phyloP scores from a whole-genome alignment of 2,329 filamentous ascomycete genomes.

The Cercospora zeina region DNA sequence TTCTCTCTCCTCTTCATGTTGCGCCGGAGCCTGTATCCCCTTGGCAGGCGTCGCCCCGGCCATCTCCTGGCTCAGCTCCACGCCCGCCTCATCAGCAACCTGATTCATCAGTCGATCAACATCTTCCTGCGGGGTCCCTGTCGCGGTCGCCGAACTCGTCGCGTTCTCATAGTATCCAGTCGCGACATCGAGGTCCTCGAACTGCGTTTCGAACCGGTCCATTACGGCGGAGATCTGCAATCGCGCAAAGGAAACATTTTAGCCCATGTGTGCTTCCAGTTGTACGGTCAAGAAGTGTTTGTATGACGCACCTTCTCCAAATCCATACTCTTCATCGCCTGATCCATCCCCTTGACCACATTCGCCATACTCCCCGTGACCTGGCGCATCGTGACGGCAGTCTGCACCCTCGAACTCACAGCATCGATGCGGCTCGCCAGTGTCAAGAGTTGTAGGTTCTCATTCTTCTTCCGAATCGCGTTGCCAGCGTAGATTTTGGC shows the following conservation, averaged over 20 bases:
- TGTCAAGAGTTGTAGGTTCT: slow-evolving; percentile 60
- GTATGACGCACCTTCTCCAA: slow-evolving; percentile 55
- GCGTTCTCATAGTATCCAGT: slow-evolving; percentile 80
- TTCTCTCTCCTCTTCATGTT: slow-evolving; percentile 69
- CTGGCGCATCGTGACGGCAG: slow-evolving; percentile 62
- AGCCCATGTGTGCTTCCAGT: background rate
- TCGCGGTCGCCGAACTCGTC: slow-evolving; percentile 74
- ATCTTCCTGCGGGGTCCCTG: slow-evolving; percentile 74
- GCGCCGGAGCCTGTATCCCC: slow-evolving; percentile 57
- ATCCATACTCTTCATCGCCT: slow-evolving; percentile 64
- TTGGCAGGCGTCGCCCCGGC: slow-evolving; percentile 58
- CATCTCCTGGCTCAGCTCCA: slow-evolving; percentile 78
- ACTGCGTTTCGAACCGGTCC: slow-evolving; percentile 64
- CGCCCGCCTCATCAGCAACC: slow-evolving; percentile 82
- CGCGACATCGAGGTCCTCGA: slow-evolving; percentile 54
- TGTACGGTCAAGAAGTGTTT: background rate
- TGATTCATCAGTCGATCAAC: slow-evolving; percentile 83
- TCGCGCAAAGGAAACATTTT: background rate
- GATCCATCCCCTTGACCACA: slow-evolving; percentile 62
- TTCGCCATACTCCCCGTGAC: slow-evolving; percentile 63
- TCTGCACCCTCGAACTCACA: slow-evolving; percentile 61
- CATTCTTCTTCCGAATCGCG: slow-evolving; percentile 63
- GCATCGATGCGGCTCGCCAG: slow-evolving; percentile 61
- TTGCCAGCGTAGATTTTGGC: slow-evolving; percentile 65
- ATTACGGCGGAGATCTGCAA: slow-evolving; percentile 63